These are phyloP conservation scores for Stagonosporopsis cucurbitacearum DNA, from an alignment of 2,329 filamentous ascomycete genomes.

Conservation along the genomic window DNA sequence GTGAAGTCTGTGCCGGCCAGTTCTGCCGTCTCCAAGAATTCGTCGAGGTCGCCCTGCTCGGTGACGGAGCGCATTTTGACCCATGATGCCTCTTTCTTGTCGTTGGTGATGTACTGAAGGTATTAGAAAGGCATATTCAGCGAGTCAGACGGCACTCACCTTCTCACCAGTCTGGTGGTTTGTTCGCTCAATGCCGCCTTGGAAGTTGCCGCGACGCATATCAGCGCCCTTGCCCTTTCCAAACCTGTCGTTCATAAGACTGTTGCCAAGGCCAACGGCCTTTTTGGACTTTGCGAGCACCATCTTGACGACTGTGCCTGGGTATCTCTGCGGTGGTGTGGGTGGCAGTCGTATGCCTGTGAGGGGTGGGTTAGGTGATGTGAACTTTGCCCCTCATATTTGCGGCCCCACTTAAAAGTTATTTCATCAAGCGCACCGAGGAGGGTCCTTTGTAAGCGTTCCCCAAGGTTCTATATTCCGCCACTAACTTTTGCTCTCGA, in stretches of 20 bases:
- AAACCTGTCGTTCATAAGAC: conserved; percentile 98
- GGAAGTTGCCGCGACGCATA: conserved; percentile 73
- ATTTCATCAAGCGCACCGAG: conserved; percentile 50
- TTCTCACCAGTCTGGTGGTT: conserved; percentile 80
- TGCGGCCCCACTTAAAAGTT: conserved; percentile 65
- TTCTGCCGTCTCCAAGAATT: conserved; percentile 94
- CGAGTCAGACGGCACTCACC: conserved; percentile 47
- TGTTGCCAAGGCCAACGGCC: conserved; percentile 91
- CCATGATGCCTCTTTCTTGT: conserved; percentile 89
- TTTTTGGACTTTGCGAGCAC: conserved; percentile 92
- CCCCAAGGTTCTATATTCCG: conserved; percentile 31
- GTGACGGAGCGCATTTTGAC: conserved; percentile 99
- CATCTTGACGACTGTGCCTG: conserved; percentile 57
- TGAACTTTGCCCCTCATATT: conserved; percentile 52
- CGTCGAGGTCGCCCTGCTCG: conserved; percentile 93
- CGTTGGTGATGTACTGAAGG: conserved; percentile 83
- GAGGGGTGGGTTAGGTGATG: conserved; percentile 25
- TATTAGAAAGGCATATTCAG: conserved; percentile 32
- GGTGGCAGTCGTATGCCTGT: conserved; percentile 21
- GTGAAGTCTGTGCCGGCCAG: conserved; percentile 98
- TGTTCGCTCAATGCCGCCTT: conserved; percentile 70
- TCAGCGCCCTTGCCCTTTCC: conserved; percentile 88
- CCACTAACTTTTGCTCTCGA: conserved; percentile 2
- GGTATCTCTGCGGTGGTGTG: conserved; percentile 25
- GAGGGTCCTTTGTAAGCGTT: conserved; percentile 43